Base-by-base conservation (phyloP, 1,284 basidiomycete genomes). In the Ganoderma boninense region DNA sequence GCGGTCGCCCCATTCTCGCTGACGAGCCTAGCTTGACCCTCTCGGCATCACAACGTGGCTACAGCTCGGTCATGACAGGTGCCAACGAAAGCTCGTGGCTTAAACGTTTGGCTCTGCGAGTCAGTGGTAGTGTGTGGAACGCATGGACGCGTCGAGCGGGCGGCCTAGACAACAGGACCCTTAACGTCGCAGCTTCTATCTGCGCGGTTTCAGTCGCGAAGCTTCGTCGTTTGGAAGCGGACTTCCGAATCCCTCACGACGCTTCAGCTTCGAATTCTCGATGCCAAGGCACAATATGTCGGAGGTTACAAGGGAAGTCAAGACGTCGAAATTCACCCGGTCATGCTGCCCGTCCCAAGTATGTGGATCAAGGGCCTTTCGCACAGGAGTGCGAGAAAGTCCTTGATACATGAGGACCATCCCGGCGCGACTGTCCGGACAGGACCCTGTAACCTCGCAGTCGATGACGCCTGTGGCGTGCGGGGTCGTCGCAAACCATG, bases 381-480 rank as follows among this genome's bases (percentile, higher is more conserved):
- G 49, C 49, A n/a, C 49, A 52, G 49, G 49, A 23, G 46, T 23
- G 46, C 46, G 16, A 49, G 46, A 23, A 23, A 18, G n/a, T 10
- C 10, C 7, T 40, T 40, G 38, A 13, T 10, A 10, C 8, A 23
- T 8, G 11, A n/a, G 46, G n/a, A 11, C 46, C n/a, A 23, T 52
- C 49, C 49, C 49, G 32, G 32, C 32, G 49, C 49, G 49, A 52
- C 49, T 23, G 4, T 52, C 18, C 49, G 49, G 10, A 52, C 49
- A 11, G n/a, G n/a, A 23, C 49, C 49, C 49, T 23, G 49, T 52
- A 52, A 23, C n/a, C n/a, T 52, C n/a, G 46, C 46, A 49, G 46
- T 49, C 46, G 46, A 49, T 49, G 46, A 49, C 46, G 46, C 46
- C n/a, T 49, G 46, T 49, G 46, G 46, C 46, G 46, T 23, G 46